These are phyloP conservation scores for Aphanomyces invadans DNA, from an alignment of 352 stramenopile genomes.

Conservation along the genomic window DNA sequence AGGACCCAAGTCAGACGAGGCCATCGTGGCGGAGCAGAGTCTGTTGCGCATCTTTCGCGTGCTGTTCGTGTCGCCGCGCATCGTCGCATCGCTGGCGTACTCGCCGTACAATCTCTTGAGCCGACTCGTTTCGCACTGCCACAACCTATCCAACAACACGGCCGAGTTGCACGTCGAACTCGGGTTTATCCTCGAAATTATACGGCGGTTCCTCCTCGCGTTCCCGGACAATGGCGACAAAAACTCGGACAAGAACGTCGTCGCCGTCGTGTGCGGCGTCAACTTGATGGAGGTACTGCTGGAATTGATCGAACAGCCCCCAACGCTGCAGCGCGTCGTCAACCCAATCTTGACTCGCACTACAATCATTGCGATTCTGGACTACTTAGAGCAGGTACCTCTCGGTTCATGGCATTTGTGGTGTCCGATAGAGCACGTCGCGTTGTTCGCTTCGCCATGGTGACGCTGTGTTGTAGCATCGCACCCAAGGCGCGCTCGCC, in stretches of 20 bases:
- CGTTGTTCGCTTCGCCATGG: too few relatives aligned
- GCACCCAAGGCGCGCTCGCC: conserved; percentile 52
- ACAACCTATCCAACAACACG: not conserved
- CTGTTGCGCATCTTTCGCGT: conserved; percentile 21
- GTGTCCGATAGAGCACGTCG: too few relatives aligned
- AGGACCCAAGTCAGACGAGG: conserved; percentile 57
- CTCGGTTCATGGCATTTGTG: too few relatives aligned
- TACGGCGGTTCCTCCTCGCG: conserved; percentile 56
- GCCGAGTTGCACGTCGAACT: conserved; percentile 17
- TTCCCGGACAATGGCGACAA: conserved; percentile 63
- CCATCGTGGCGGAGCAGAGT: conserved; percentile 47
- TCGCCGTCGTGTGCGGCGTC: conserved; percentile 55
- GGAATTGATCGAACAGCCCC: conserved; percentile 62
- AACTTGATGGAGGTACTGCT: conserved; percentile 68
- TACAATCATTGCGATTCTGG: conserved; percentile 70
- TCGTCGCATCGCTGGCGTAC: conserved; percentile 18
- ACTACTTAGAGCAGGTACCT: conserved; percentile 62
- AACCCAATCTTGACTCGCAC: conserved; percentile 53
- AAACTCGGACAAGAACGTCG: conserved; percentile 52
- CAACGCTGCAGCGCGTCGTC: conserved; percentile 44
- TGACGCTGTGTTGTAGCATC: too few relatives aligned
- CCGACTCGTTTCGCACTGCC: conserved; percentile 17
- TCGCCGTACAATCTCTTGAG: conserved; percentile 21
- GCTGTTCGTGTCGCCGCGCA: conserved; percentile 16
- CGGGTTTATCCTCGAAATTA: conserved; percentile 60